Evolutionary conservation across 2,329 filamentous ascomycete genomes (phyloP).

Genomic region (Dothistroma septosporum): DNA sequence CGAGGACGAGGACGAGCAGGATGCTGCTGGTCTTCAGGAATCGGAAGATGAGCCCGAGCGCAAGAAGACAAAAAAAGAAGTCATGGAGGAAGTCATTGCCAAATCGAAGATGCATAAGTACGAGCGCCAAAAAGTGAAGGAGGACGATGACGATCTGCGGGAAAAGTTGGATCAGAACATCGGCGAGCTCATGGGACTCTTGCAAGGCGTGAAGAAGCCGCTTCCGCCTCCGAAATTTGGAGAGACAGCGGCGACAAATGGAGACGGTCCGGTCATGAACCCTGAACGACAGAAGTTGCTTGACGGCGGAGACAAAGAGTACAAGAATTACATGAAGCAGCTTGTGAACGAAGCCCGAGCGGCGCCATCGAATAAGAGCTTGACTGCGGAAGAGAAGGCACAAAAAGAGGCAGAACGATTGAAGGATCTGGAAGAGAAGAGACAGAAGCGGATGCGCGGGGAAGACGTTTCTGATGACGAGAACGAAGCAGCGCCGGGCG

Average conservation of each 20-base stretch:
- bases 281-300: conserved; percentile 60
- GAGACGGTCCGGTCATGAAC: conserved; percentile 48
- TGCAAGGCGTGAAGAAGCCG: conserved; percentile 55
- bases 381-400: conserved; percentile 82
- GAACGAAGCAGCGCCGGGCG: conserved; percentile 35
- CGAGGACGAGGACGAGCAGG: conserved; percentile 51
- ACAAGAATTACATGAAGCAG: conserved; percentile 77
- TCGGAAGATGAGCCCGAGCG: conserved; percentile 62
- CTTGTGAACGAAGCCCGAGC: conserved; percentile 81
- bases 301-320: conserved; percentile 66
- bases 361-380: conserved; percentile 78
- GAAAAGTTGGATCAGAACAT: conserved; percentile 81
- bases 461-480: conserved; percentile 66
- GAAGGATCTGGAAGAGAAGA: conserved; percentile 76
- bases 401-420: conserved; percentile 73
- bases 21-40: conserved; percentile 48
- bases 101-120: conserved; percentile 96
- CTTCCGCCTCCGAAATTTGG: conserved; percentile 27
- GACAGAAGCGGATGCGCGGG: conserved; percentile 81
- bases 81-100: conserved; percentile 96
- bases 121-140: conserved; percentile 85
- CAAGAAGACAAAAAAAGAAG: conserved; percentile 93
- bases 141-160: conserved; percentile 85
- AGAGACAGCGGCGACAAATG: conserved; percentile 31
- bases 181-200: conserved; percentile 66